Evolutionary conservation across 495 filamentous ascomycete species (phyloP).

Genomic region (Umbilicaria muhlenbergii): DNA sequence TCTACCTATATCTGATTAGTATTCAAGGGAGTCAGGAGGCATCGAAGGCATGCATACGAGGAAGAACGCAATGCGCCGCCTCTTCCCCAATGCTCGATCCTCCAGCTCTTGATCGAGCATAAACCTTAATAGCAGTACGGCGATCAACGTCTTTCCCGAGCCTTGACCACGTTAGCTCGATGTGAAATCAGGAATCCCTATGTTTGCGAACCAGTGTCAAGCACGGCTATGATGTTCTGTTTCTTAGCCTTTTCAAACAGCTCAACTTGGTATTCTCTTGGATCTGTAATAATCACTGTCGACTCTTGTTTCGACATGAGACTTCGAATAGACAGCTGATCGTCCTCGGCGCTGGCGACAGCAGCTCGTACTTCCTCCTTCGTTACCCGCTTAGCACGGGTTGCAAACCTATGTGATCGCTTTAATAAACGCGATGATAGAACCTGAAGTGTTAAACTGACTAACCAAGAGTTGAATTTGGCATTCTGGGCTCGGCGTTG

Average conservation of each 20-base stretch:
- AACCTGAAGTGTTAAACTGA: background rate
- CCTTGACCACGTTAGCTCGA: conserved; percentile 29
- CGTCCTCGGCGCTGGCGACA: conserved; percentile 16
- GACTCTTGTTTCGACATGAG: conserved; percentile 29
- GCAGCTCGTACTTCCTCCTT: conserved; percentile 17
- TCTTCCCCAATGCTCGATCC: conserved; percentile 41
- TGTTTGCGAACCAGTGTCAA: conserved; percentile 58
- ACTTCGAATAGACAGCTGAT: conserved; percentile 24
- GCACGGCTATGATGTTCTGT: conserved; percentile 82
- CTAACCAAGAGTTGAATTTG: conserved; percentile 36
- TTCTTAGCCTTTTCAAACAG: conserved; percentile 79
- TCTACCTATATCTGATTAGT: conserved; percentile 40
- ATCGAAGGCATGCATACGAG: conserved; percentile 31
- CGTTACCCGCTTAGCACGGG: conserved; percentile 21
- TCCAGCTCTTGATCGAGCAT: conserved; percentile 67
- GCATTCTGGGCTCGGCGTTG: conserved; percentile 33
- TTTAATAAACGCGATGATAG: background rate
- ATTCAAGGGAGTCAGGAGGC: background rate
- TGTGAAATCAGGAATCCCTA: background rate
- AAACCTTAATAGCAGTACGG: conserved; percentile 69
- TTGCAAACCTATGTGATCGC: conserved; percentile 23
- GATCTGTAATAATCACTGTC: conserved; percentile 46
- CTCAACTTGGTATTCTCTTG: conserved; percentile 84
- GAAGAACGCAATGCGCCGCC: conserved; percentile 65
- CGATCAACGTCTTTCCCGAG: conserved; percentile 94